Percentiles rank a stretch among this genome's conserved stretches.
Evolutionary conservation across 1,284 basidiomycete genomes (phyloP).

Genomic region (Hemileia vastatrix): DNA sequence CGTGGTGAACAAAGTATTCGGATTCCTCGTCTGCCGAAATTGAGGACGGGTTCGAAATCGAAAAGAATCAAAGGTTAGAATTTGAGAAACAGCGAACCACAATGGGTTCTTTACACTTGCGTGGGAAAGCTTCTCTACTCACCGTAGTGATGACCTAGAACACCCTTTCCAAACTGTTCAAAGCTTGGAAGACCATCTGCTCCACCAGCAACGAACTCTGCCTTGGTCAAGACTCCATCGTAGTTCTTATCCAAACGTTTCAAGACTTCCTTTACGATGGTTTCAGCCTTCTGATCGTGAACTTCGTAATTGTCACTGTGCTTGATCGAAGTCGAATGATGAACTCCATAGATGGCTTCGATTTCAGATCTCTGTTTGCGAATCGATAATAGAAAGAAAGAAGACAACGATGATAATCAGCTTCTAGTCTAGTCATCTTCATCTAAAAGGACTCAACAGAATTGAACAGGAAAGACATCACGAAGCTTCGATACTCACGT

Average conservation of each 20-base stretch:
- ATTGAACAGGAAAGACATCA: too few species aligned
- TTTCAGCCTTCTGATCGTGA: conserved; percentile 72
- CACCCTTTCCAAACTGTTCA: conserved; percentile 51
- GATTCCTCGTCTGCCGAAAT: too few species aligned
- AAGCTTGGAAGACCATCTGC: conserved; percentile 73
- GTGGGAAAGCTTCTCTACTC: conserved; percentile 45
- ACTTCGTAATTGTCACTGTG: conserved; percentile 65
- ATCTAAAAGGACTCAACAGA: background rate
- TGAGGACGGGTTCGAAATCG: too few species aligned
- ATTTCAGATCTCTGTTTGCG: conserved; percentile 34
- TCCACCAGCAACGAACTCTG: conserved; percentile 72
- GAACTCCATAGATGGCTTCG: conserved; percentile 64
- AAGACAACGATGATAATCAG: background rate
- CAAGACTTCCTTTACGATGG: conserved; percentile 68
- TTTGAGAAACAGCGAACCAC: background rate
- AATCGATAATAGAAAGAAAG: background rate
- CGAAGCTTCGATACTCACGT: conserved; percentile 11
- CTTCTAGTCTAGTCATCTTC: background rate
- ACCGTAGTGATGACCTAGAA: conserved; percentile 92
- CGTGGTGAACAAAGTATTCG: conserved; percentile 49
- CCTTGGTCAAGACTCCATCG: conserved; percentile 65
- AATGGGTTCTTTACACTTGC: background rate
- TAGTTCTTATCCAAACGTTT: conserved; percentile 62
- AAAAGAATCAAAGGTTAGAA: too few species aligned
- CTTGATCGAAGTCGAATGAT: conserved; percentile 83